A percentile compares a stretch with the other conserved stretches of the same genome.
Evolutionary conservation across 108 stramenopile species (phyloP).

Genomic region (Epithemia pelagica): DNA sequence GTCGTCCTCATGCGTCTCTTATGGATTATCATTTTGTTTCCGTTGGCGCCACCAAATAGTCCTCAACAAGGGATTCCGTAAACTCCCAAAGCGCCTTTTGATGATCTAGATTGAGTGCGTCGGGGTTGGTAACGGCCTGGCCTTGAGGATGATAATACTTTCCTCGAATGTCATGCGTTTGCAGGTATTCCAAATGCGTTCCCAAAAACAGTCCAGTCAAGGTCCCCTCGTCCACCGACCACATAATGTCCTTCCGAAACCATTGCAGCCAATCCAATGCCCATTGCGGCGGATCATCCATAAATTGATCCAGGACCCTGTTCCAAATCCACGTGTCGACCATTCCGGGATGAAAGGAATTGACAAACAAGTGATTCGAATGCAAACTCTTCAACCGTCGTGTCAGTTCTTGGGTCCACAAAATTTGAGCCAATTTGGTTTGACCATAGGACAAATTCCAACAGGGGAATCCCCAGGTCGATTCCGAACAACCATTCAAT

Average conservation of each 20-base stretch:
- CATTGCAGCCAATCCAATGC: slow-evolving; percentile 9
- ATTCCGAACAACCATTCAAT: slow-evolving; percentile 23
- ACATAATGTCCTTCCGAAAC: slow-evolving; percentile 21
- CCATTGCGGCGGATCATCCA: neutral
- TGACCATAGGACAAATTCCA: slow-evolving; percentile 28
- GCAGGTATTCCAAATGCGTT: slow-evolving; percentile 16
- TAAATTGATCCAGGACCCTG: neutral
- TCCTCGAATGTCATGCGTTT: slow-evolving; percentile 33
- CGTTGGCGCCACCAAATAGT: no score
- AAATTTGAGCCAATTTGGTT: slow-evolving; percentile 47
- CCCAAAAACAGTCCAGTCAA: slow-evolving; percentile 39
- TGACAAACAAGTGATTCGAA: slow-evolving; percentile 39
- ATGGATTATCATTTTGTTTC: no score
- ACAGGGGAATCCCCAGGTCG: neutral
- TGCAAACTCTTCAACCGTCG: slow-evolving; percentile 12
- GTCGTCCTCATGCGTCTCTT: no score
- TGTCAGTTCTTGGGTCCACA: slow-evolving; percentile 41
- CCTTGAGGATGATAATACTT: slow-evolving; percentile 49
- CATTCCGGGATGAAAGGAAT: slow-evolving; percentile 41
- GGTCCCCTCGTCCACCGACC: slow-evolving; percentile 45
- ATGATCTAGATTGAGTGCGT: slow-evolving; percentile 20
- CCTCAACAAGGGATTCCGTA: slow-evolving; percentile 28
- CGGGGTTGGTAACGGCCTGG: slow-evolving; percentile 22
- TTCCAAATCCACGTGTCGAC: slow-evolving; percentile 20
- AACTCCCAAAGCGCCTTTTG: slow-evolving; percentile 44